phyloP scores from a whole-genome alignment of 2,329 filamentous ascomycete genomes.

The Colletotrichum lentis region DNA sequence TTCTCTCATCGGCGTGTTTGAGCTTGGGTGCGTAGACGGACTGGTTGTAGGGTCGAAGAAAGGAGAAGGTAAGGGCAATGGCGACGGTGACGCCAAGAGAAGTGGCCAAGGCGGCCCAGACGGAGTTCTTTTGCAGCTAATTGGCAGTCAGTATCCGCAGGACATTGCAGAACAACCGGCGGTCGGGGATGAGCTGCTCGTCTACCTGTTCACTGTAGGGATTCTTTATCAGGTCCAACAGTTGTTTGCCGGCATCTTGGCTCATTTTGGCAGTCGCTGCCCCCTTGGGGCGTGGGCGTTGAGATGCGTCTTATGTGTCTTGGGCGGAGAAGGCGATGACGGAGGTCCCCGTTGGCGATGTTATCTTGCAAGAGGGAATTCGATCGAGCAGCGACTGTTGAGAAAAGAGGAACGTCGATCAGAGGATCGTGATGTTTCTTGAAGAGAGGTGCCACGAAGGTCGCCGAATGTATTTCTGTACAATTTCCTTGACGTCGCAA shows the following conservation, averaged over 20 bases:
- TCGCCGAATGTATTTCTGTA: slow-evolving; percentile 1
- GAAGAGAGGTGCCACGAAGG: background rate
- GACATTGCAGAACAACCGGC: too few relatives aligned
- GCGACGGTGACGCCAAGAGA: slow-evolving; percentile 78
- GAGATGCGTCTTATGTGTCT: slow-evolving; percentile 15
- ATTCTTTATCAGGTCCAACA: slow-evolving; percentile 59
- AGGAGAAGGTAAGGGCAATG: slow-evolving; percentile 83
- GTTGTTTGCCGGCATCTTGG: slow-evolving; percentile 51
- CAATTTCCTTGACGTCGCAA: background rate
- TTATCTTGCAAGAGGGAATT: slow-evolving; percentile 15
- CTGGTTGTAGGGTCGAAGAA: slow-evolving; percentile 89
- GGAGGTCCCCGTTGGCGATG: slow-evolving; percentile 13
- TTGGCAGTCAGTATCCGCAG: background rate
- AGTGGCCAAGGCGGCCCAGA: slow-evolving; percentile 81
- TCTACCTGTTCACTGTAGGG: slow-evolving; percentile 60
- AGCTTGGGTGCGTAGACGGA: slow-evolving; percentile 94
- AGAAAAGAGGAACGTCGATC: background rate
- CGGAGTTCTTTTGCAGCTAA: slow-evolving; percentile 63
- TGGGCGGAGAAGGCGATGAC: background rate
- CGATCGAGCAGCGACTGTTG: background rate
- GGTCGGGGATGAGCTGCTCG: background rate
- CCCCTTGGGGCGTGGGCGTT: slow-evolving; percentile 31
- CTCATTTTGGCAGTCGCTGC: slow-evolving; percentile 29
- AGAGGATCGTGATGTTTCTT: background rate
- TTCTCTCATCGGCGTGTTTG: slow-evolving; percentile 89